These are phyloP conservation scores for Phytophthora macrochlamydospora DNA, from an alignment of 352 stramenopile genomes.

Conservation along the genomic window DNA sequence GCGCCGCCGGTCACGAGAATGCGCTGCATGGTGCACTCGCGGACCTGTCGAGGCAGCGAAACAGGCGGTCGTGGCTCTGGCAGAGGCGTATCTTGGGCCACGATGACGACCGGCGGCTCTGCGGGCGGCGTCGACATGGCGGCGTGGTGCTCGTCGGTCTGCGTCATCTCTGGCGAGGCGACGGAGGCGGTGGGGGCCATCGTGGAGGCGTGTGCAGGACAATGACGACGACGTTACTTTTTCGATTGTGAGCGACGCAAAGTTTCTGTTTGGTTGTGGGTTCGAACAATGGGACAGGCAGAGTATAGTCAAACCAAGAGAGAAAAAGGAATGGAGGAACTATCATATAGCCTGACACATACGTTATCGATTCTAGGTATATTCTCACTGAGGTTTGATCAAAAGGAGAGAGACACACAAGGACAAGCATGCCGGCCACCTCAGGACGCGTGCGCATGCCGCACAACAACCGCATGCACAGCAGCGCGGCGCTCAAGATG, in stretches of 20 bases:
- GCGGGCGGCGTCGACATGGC: slow-evolving; percentile 4
- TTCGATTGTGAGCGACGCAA: neutral
- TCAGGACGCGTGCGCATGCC: slow-evolving; percentile 93
- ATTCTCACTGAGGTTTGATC: neutral
- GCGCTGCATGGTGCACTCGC: slow-evolving; percentile 78
- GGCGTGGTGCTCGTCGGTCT: slow-evolving; percentile 15
- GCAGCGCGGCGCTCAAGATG: slow-evolving; percentile 93
- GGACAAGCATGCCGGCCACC: slow-evolving; percentile 79
- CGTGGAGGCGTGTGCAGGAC: neutral
- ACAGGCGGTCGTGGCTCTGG: slow-evolving; percentile 20
- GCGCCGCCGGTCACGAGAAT: slow-evolving; percentile 96
- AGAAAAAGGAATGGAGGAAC: neutral
- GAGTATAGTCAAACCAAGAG: neutral
- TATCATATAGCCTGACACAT: slow-evolving; percentile 5
- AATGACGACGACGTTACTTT: no score
- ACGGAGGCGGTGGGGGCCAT: slow-evolving; percentile 41
- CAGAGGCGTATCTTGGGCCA: slow-evolving; percentile 15
- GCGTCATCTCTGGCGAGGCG: slow-evolving; percentile 29
- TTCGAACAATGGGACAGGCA: slow-evolving; percentile 1
- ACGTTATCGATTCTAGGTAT: slow-evolving; percentile 1
- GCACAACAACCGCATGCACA: slow-evolving; percentile 98
- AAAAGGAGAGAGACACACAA: neutral
- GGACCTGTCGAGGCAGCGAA: slow-evolving; percentile 38
- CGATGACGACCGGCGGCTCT: slow-evolving; percentile 19
- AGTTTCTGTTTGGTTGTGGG: slow-evolving; percentile 8